Evolutionary conservation across 129 eudicot genomes (phyloP).

Genomic region (Flaveria robusta): DNA sequence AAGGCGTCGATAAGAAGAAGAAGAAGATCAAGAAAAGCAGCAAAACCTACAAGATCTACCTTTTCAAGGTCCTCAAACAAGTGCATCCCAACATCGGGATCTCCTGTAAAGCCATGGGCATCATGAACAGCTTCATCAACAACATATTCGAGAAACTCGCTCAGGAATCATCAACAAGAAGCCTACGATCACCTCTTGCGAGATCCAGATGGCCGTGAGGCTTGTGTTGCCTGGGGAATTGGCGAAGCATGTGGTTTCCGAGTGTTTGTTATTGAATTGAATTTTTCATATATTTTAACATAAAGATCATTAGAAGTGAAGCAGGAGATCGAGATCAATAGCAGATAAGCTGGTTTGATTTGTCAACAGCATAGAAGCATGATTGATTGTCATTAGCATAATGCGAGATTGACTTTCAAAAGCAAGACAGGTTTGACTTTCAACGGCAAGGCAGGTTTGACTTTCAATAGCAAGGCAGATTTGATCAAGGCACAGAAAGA

Average conservation of each 20-base stretch:
- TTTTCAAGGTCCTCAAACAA: conserved; percentile 56
- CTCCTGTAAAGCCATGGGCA: conserved; percentile 62
- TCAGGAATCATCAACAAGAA: conserved; percentile 60
- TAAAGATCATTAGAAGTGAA: too few relatives aligned
- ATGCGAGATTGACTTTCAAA: too few relatives aligned
- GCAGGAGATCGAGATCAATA: too few relatives aligned
- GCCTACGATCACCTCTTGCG: conserved; percentile 63
- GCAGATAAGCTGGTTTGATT: too few relatives aligned
- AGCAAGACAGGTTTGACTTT: too few relatives aligned
- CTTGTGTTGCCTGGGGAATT: conserved; percentile 58
- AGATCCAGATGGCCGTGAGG: conserved; percentile 62
- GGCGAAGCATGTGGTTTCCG: conserved; percentile 61
- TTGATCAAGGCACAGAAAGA: too few relatives aligned
- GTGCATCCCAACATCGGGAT: conserved; percentile 59
- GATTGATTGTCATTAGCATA: too few relatives aligned
- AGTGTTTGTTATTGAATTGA: background rate
- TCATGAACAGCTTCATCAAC: conserved; percentile 55
- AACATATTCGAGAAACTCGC: conserved; percentile 57
- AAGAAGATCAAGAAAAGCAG: conserved; percentile 46
- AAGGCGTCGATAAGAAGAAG: conserved; percentile 43
- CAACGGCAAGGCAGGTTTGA: too few relatives aligned
- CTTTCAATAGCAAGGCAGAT: too few relatives aligned
- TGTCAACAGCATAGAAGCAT: too few relatives aligned
- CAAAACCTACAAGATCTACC: conserved; percentile 57
- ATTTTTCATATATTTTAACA: too few relatives aligned